Conservation (phyloP, 2,329 filamentous ascomycete species). For the Cladophialophora carrionii region DNA sequence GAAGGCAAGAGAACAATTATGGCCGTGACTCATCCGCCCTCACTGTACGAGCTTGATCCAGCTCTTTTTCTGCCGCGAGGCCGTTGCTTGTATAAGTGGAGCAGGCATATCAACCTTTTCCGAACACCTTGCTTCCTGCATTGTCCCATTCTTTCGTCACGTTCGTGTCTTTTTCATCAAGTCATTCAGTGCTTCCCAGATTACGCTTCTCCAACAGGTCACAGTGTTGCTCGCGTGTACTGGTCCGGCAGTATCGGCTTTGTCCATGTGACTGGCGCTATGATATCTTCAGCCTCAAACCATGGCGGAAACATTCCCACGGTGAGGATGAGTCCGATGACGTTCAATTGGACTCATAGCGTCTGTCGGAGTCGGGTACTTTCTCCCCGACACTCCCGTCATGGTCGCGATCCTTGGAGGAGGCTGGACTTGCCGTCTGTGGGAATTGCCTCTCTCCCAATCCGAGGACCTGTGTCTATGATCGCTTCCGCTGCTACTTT, state of each 20-base stretch:
- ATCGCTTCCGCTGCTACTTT: constrained; percentile 35
- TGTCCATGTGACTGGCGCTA: neutral
- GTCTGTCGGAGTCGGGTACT: constrained; percentile 34
- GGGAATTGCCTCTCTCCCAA: constrained; percentile 24
- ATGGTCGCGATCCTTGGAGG: constrained; percentile 32
- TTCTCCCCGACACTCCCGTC: constrained; percentile 35
- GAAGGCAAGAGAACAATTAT: neutral
- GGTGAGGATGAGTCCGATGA: constrained; percentile 27
- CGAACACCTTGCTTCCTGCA: neutral
- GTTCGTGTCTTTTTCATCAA: constrained; percentile 3
- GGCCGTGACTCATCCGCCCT: neutral
- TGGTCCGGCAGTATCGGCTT: neutral
- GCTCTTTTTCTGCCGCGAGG: constrained; percentile 7
- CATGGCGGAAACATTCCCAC: constrained; percentile 27
- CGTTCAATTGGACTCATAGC: constrained; percentile 33
- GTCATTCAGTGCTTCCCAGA: neutral
- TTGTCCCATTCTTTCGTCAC: neutral
- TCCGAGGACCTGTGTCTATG: constrained; percentile 30
- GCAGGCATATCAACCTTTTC: neutral
- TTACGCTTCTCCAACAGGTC: neutral
- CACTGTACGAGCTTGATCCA: neutral
- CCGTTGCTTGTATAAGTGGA: neutral
- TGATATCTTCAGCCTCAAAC: constrained; percentile 15
- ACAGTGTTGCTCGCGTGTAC: neutral
- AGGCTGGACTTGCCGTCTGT: constrained; percentile 21